These are phyloP conservation scores for Gynandropsis gynandra DNA, from an alignment of 345 rosid genomes.

Conservation along the genomic window DNA sequence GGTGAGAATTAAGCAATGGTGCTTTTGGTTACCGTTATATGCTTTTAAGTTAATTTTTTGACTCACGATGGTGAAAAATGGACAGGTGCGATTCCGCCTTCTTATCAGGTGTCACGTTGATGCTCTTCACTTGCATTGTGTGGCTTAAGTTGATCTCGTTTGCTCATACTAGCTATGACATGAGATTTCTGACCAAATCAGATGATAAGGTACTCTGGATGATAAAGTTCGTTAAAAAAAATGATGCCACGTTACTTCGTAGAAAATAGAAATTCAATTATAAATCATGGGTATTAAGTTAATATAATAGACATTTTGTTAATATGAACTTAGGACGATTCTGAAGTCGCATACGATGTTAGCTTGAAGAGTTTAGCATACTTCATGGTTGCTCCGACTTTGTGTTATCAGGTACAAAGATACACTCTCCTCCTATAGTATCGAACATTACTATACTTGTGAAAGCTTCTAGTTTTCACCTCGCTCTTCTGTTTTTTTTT, in stretches of 20 bases:
- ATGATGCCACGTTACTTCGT: too few species aligned
- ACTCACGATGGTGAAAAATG: slow-evolving; percentile 23
- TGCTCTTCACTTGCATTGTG: slow-evolving; percentile 92
- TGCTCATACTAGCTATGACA: slow-evolving; percentile 84
- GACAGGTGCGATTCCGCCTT: slow-evolving; percentile 90
- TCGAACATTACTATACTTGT: slow-evolving; percentile 13
- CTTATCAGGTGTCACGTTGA: slow-evolving; percentile 74
- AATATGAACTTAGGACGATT: slow-evolving; percentile 38
- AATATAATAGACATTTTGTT: slow-evolving; percentile 11
- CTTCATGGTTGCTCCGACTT: slow-evolving; percentile 95
- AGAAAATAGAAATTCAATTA: not conserved
- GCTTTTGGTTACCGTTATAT: slow-evolving; percentile 9
- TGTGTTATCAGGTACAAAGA: slow-evolving; percentile 85
- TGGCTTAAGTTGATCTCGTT: slow-evolving; percentile 94
- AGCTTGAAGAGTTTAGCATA: slow-evolving; percentile 73
- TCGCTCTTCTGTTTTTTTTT: not conserved
- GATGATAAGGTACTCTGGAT: slow-evolving; percentile 81
- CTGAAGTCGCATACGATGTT: slow-evolving; percentile 38
- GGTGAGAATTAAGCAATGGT: slow-evolving; percentile 37
- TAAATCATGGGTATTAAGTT: slow-evolving; percentile 5
- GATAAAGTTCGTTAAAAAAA: too few species aligned
- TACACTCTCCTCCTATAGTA: slow-evolving; percentile 1
- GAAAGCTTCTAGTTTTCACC: slow-evolving; percentile 11
- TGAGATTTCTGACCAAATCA: slow-evolving; percentile 57
- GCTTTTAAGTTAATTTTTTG: slow-evolving; percentile 4